These are phyloP conservation scores for Penicillium mononematosum DNA, from an alignment of 495 filamentous ascomycete genomes.

Conservation along the genomic window DNA sequence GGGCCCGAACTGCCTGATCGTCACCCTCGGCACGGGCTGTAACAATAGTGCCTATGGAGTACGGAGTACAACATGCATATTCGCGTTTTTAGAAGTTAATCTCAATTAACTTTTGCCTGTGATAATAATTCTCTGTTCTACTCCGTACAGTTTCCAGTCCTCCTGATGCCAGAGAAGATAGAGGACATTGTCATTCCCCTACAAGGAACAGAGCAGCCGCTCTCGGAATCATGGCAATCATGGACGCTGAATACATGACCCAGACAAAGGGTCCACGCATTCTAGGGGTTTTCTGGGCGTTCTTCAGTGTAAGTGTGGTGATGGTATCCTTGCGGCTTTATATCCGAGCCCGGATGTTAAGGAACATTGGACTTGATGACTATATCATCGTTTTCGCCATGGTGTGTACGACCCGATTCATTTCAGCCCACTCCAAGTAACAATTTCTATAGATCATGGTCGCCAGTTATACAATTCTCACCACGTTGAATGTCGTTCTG, in stretches of 20 bases:
- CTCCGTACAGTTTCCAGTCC: too few species aligned
- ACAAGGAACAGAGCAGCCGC: not conserved
- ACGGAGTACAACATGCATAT: too few species aligned
- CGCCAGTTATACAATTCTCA: conserved; percentile 23
- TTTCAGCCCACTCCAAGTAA: not conserved
- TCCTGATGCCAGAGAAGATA: not conserved
- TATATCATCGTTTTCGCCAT: not conserved
- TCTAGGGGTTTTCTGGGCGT: conserved; percentile 34
- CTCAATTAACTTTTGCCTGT: too few species aligned
- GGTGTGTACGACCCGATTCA: not conserved
- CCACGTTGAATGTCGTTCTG: conserved; percentile 22
- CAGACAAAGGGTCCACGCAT: conserved; percentile 22
- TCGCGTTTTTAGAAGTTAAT: too few species aligned
- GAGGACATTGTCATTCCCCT: not conserved
- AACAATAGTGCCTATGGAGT: too few species aligned
- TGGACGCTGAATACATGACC: not conserved
- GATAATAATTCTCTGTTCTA: too few species aligned
- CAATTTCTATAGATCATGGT: conserved; percentile 17
- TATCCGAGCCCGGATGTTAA: conserved; percentile 40
- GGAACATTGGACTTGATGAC: conserved; percentile 21
- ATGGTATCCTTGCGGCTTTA: conserved; percentile 40
- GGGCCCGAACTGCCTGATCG: too few species aligned
- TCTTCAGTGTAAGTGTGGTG: conserved; percentile 26
- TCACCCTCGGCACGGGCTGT: too few species aligned
- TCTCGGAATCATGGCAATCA: not conserved